A percentile compares a stretch with the other conserved stretches of the same genome.
Evolutionary conservation across 108 stramenopile species (phyloP).

Genomic region (Cylindrotheca closterium): DNA sequence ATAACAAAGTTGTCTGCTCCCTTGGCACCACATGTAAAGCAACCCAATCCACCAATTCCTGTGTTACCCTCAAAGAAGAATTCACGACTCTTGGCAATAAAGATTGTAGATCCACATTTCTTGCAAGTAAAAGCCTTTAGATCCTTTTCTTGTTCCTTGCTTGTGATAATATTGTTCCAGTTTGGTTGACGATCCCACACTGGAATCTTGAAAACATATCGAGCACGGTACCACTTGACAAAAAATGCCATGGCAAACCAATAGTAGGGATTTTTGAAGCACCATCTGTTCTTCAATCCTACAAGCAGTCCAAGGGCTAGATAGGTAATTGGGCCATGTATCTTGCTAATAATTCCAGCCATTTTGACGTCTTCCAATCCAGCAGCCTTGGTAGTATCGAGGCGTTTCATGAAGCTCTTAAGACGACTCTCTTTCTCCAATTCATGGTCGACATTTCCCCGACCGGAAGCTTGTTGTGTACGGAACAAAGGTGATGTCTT

Average conservation of each 20-base stretch:
- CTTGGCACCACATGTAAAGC: slow-evolving; percentile 80
- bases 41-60: slow-evolving; percentile 66
- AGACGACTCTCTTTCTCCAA: too few relatives aligned
- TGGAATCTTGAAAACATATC: slow-evolving; percentile 82
- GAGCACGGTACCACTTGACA: slow-evolving; percentile 84
- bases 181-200: slow-evolving; percentile 89
- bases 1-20: slow-evolving; percentile 82
- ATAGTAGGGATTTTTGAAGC: slow-evolving; percentile 24
- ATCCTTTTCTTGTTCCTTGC: slow-evolving; percentile 84
- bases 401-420: slow-evolving; percentile 9
- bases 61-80: slow-evolving; percentile 82
- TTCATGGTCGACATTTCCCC: not conserved
- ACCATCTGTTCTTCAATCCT: slow-evolving; percentile 15
- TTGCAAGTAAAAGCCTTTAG: slow-evolving; percentile 82
- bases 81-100: slow-evolving; percentile 81
- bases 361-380: slow-evolving; percentile 26
- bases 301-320: slow-evolving; percentile 20
- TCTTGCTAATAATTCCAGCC: slow-evolving; percentile 13
- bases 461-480: not conserved
- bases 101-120: slow-evolving; percentile 77
- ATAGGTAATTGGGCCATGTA: slow-evolving; percentile 36
- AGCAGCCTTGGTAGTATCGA: slow-evolving; percentile 22
- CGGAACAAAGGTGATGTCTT: not conserved
- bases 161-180: slow-evolving; percentile 87
- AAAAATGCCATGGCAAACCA: slow-evolving; percentile 59